Conservation (phyloP, 2,329 filamentous ascomycete species). For the Rhytidhysteron rufulum region DNA sequence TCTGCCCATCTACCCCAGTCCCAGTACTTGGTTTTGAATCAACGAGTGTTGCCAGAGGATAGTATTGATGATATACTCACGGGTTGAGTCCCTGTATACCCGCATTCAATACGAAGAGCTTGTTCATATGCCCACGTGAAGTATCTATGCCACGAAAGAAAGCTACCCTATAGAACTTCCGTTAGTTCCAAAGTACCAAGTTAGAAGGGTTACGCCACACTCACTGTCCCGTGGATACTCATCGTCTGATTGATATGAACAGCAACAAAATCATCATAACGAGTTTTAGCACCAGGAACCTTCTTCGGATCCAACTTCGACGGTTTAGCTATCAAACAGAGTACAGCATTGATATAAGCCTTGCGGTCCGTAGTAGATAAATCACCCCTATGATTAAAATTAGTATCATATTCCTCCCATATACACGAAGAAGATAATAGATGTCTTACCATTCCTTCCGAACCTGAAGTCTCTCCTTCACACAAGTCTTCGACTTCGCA, state of each 20-base stretch:
- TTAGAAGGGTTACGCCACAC: conserved; percentile 3
- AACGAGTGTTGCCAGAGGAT: conserved; percentile 15
- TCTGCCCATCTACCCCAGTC: conserved; percentile 49
- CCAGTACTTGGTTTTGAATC: conserved; percentile 40
- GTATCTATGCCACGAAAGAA: conserved; percentile 41
- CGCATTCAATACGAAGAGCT: conserved; percentile 40
- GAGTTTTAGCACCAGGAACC: conserved; percentile 29
- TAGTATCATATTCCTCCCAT: no score
- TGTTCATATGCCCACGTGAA: conserved; percentile 41
- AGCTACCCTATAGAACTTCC: conserved; percentile 21
- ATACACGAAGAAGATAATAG: not conserved
- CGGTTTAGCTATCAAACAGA: conserved; percentile 25
- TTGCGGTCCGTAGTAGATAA: conserved; percentile 26
- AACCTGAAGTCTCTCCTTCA: conserved; percentile 26
- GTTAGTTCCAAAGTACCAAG: not conserved
- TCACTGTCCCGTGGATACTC: conserved; percentile 28
- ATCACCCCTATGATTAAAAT: conserved; percentile 17
- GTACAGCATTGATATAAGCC: conserved; percentile 34
- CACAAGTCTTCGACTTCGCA: conserved; percentile 25
- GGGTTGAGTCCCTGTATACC: conserved; percentile 41
- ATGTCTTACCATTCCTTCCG: conserved; percentile 25
- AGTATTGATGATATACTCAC: conserved; percentile 12
- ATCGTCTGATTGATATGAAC: conserved; percentile 35
- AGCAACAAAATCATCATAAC: conserved; percentile 36
- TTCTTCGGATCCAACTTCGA: conserved; percentile 16